phyloP scores from a whole-genome alignment of 78 protist genomes.

The Dictyostelium discoideum region dicty_2.7 NC_007090.3:2090001-2090500 shows the following conservation, averaged over 20 bases:
- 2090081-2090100: not conserved
- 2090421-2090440: no score
- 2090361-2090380: not conserved
- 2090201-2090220: constrained; percentile 81
- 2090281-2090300: constrained; percentile 98
- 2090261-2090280: constrained; percentile 94
- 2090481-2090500: no score
- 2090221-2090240: constrained; percentile 51
- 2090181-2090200: constrained; percentile 70
- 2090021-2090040: no score
- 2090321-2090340: constrained; percentile 99
- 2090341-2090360: constrained; percentile 95
- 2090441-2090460: no score
- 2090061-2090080: not conserved
- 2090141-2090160: constrained; percentile 43
- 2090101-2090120: not conserved
- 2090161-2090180: constrained; percentile 56
- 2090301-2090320: constrained; percentile 98
- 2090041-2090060: not conserved
- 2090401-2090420: no score
- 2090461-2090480: no score
- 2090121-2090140: not conserved
- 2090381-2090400: not conserved
- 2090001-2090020: no score
- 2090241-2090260: constrained; percentile 63